These are phyloP conservation scores for Quercus gilva DNA, from an alignment of 306 rosid species.

Conservation along the genomic window DNA sequence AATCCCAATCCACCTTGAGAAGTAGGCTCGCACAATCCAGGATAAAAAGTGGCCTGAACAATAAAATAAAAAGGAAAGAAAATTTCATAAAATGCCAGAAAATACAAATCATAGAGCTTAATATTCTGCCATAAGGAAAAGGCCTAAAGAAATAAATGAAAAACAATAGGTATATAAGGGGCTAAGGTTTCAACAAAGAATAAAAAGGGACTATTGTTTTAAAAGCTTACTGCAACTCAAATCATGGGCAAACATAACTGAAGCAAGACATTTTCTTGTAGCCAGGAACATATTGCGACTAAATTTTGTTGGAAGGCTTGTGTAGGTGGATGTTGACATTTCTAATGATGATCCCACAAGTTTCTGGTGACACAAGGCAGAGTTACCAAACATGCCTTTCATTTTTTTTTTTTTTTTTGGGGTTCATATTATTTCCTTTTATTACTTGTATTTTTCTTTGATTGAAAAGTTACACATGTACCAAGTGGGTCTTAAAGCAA, in stretches of 20 bases:
- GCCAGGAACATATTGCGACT: not conserved
- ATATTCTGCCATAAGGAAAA: not conserved
- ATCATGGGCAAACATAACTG: not conserved
- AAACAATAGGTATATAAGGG: not conserved
- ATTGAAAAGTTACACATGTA: not conserved
- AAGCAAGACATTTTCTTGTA: not conserved
- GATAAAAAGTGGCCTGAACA: slow-evolving; percentile 83
- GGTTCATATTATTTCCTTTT: not conserved
- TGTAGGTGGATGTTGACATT: not conserved
- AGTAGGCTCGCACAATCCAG: slow-evolving; percentile 86
- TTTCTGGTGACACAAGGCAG: not conserved
- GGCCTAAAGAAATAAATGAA: not conserved
- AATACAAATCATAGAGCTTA: not conserved
- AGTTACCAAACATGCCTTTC: not conserved
- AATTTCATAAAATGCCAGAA: not conserved
- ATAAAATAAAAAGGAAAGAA: slow-evolving; percentile 10
- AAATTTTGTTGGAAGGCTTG: not conserved
- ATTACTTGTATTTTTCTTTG: not conserved
- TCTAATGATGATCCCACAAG: not conserved
- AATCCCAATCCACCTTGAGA: slow-evolving; percentile 98
- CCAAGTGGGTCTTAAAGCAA: not conserved
- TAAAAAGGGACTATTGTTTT: not conserved
- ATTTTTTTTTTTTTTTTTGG: not conserved
- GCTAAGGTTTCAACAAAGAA: not conserved
- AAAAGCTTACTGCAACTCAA: not conserved